Percentiles rank a stretch among this genome's conserved stretches.
These are phyloP conservation scores for Arthrobotrys sphaeroides DNA, from an alignment of 2,329 filamentous ascomycete species.

Conservation along the genomic window DNA sequence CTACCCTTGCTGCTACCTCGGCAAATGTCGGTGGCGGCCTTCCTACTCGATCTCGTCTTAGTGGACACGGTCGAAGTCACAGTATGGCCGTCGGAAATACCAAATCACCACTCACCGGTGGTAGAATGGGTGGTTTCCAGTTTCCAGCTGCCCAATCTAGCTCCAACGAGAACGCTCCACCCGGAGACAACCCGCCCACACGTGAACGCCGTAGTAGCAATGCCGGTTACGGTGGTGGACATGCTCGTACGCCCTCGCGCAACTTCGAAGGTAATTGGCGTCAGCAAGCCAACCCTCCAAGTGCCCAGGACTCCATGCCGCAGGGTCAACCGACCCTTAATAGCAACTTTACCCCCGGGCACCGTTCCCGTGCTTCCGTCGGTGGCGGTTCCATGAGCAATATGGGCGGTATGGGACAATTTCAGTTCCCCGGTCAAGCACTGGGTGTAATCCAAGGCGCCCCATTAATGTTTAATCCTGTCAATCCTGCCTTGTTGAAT, in stretches of 20 bases:
- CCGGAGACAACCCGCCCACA: conserved; percentile 65
- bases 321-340: conserved; percentile 66
- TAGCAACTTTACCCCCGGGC: conserved; percentile 92
- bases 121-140: conserved; percentile 75
- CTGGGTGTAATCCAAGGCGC: conserved; percentile 80
- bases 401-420: conserved; percentile 80
- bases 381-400: conserved; percentile 80
- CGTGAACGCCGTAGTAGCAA: conserved; percentile 79
- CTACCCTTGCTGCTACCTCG: conserved; percentile 47
- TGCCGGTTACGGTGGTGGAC: conserved; percentile 66
- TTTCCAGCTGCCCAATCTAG: conserved; percentile 68
- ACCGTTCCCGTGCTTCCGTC: conserved; percentile 84
- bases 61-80: conserved; percentile 80
- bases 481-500: conserved; percentile 74
- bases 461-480: conserved; percentile 64
- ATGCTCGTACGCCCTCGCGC: conserved; percentile 82
- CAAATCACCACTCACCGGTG: conserved; percentile 67
- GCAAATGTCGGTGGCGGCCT: conserved; percentile 52
- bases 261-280: conserved; percentile 99
- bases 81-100: conserved; percentile 78
- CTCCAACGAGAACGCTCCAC: conserved; percentile 66
- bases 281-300: conserved; percentile 68
- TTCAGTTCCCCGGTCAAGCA: conserved; percentile 87
- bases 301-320: conserved; percentile 60
- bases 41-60: conserved; percentile 67